phyloP scores from a whole-genome alignment of 768 basidiomycete genomes.

The Vararia minispora region DNA sequence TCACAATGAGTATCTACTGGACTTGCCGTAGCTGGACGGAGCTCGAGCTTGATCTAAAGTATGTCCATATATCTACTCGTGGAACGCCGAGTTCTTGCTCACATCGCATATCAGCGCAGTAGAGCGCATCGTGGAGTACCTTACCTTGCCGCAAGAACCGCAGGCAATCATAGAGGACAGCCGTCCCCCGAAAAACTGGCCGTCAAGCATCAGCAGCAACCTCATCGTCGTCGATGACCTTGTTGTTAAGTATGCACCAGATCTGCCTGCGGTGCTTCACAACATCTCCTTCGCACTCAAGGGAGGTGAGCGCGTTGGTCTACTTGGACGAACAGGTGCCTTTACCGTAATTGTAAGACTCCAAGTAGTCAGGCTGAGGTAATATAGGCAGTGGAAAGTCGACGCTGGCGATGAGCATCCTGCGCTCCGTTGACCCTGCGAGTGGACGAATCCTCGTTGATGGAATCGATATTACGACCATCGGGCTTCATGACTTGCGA shows the following conservation, averaged over 20 bases:
- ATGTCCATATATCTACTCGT: no score
- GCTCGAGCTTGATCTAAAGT: slow-evolving; percentile 66
- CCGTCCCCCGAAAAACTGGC: slow-evolving; percentile 64
- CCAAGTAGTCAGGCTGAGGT: no score
- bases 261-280: slow-evolving; percentile 48
- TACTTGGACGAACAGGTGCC: slow-evolving; percentile 64
- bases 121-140: slow-evolving; percentile 63
- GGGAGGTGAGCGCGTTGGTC: slow-evolving; percentile 59
- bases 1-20: not conserved
- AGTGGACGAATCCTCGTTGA: slow-evolving; percentile 55
- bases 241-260: slow-evolving; percentile 50
- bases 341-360: no score
- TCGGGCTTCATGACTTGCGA: slow-evolving; percentile 60
- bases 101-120: no score
- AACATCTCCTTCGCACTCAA: slow-evolving; percentile 46
- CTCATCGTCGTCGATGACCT: slow-evolving; percentile 47
- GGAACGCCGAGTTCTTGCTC: slow-evolving; percentile 9
- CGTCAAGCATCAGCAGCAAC: slow-evolving; percentile 36
- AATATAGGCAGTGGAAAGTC: no score
- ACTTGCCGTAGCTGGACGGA: slow-evolving; percentile 14
- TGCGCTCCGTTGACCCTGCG: slow-evolving; percentile 52
- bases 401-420: slow-evolving; percentile 21
- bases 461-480: slow-evolving; percentile 52
- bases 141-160: slow-evolving; percentile 58
- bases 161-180: slow-evolving; percentile 42